phyloP scores from a whole-genome alignment of 2,329 filamentous ascomycete species.

The Bertia moriformis region DNA sequence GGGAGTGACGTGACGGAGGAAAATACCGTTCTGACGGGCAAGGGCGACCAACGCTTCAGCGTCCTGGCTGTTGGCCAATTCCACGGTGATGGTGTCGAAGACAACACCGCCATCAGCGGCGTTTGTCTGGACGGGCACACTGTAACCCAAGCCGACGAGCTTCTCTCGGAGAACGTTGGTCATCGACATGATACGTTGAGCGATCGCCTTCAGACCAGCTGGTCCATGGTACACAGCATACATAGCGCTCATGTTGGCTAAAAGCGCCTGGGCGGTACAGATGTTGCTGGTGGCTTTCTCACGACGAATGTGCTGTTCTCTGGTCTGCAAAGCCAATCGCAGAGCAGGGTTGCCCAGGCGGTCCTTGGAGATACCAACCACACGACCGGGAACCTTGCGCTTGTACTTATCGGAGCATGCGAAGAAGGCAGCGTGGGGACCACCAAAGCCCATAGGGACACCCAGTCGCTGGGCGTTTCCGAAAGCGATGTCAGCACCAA shows the following conservation, averaged over 20 bases:
- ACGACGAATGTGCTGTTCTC: conserved; percentile 88
- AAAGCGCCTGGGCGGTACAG: conserved; percentile 82
- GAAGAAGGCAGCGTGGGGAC: conserved; percentile 95
- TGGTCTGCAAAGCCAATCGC: conserved; percentile 73
- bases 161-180: conserved; percentile 55
- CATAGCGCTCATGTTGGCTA: conserved; percentile 91
- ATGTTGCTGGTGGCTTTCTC: conserved; percentile 98
- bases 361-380: conserved; percentile 86
- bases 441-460: conserved; percentile 81
- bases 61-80: conserved; percentile 28
- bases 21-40: conserved; percentile 35
- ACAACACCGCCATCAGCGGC: conserved; percentile 39
- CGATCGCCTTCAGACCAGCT: conserved; percentile 67
- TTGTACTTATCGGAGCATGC: conserved; percentile 83
- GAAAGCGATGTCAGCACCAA: conserved; percentile 88
- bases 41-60: conserved; percentile 35
- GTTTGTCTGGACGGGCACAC: conserved; percentile 42
- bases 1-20: conserved; percentile 46
- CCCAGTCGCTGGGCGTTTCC: conserved; percentile 84
- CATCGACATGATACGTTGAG: conserved; percentile 59
- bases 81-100: conserved; percentile 71
- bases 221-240: conserved; percentile 92
- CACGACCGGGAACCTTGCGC: conserved; percentile 79
- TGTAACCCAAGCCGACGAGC: conserved; percentile 46
- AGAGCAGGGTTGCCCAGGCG: conserved; percentile 69